phyloP scores from a whole-genome alignment of 2,329 filamentous ascomycete species.

The Epichloe typhina region DNA sequence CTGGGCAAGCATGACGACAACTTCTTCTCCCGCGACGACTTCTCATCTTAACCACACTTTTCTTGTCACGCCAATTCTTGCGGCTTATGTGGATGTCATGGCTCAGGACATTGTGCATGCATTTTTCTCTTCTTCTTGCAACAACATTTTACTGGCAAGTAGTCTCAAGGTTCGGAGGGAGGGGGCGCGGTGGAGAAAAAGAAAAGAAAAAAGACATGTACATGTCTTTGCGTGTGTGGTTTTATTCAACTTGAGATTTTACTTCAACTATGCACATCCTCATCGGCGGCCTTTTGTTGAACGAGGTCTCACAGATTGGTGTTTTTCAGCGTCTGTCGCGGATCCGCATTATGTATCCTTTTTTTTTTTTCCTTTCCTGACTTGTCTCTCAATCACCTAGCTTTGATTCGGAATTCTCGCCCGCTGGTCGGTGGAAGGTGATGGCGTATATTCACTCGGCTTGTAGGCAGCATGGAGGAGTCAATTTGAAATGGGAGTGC shows the following conservation, averaged over 20 bases:
- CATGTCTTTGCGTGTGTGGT: too few relatives aligned
- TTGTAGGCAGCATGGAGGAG: neutral
- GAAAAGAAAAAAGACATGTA: too few relatives aligned
- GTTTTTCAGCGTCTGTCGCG: neutral
- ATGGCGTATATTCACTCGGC: neutral
- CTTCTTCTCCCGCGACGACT: too few relatives aligned
- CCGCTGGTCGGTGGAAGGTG: neutral
- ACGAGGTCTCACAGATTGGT: too few relatives aligned
- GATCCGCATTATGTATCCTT: neutral
- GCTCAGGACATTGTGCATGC: neutral
- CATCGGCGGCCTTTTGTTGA: neutral
- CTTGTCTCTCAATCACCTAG: too few relatives aligned
- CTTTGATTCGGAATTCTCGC: neutral
- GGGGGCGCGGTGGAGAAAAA: neutral
- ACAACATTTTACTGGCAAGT: neutral
- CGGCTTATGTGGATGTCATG: too few relatives aligned
- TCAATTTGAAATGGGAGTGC: neutral
- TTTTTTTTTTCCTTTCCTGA: neutral
- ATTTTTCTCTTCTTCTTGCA: neutral
- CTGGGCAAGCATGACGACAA: neutral
- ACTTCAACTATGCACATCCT: neutral
- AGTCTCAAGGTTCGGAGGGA: neutral
- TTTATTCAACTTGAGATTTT: too few relatives aligned
- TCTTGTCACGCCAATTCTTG: neutral
- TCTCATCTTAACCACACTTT: neutral